Conservation (phyloP, 2,329 filamentous ascomycete genomes). For the Trichoderma sp. region DNA sequence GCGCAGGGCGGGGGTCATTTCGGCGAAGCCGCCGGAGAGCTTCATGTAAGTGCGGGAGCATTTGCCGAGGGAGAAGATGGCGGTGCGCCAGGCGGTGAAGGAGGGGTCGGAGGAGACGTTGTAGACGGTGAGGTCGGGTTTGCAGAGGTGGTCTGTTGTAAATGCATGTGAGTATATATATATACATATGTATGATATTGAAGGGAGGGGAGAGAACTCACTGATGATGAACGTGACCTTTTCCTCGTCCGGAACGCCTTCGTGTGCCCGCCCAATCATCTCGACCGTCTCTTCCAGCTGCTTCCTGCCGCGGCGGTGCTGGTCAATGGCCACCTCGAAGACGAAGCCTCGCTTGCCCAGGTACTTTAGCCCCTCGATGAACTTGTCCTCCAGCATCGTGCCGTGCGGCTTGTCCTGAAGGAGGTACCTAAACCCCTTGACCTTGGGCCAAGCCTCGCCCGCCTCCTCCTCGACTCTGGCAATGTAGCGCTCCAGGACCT, state of each 20-base stretch:
- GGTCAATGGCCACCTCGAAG: constrained; percentile 86
- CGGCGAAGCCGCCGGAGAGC: constrained; percentile 82
- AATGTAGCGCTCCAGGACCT: constrained; percentile 68
- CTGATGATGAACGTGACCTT: constrained; percentile 72
- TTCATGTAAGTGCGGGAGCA: constrained; percentile 80
- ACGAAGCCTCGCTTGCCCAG: constrained; percentile 65
- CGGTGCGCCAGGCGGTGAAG: constrained; percentile 70
- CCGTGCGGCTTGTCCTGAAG: constrained; percentile 75
- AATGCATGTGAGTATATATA: constrained; percentile 18
- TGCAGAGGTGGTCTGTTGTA: constrained; percentile 81
- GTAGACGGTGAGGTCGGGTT: constrained; percentile 73
- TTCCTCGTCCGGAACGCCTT: constrained; percentile 60
- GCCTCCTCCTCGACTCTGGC: constrained; percentile 61
- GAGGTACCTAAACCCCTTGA: constrained; percentile 82
- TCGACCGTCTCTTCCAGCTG: constrained; percentile 73
- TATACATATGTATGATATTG: too few relatives aligned
- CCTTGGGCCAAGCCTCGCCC: constrained; percentile 65
- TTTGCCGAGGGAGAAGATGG: constrained; percentile 69
- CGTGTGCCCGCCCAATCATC: constrained; percentile 70
- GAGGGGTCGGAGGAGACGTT: constrained; percentile 58
- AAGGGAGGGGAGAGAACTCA: constrained; percentile 49
- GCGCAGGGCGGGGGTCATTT: constrained; percentile 66
- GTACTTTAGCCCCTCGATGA: constrained; percentile 68
- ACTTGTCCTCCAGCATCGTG: constrained; percentile 64
- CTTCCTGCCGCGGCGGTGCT: constrained; percentile 72